Percentiles rank a stretch among this genome's conserved stretches.
phyloP scores from a whole-genome alignment of 2,329 filamentous ascomycete genomes.

The Trichoderma sp. region DNA sequence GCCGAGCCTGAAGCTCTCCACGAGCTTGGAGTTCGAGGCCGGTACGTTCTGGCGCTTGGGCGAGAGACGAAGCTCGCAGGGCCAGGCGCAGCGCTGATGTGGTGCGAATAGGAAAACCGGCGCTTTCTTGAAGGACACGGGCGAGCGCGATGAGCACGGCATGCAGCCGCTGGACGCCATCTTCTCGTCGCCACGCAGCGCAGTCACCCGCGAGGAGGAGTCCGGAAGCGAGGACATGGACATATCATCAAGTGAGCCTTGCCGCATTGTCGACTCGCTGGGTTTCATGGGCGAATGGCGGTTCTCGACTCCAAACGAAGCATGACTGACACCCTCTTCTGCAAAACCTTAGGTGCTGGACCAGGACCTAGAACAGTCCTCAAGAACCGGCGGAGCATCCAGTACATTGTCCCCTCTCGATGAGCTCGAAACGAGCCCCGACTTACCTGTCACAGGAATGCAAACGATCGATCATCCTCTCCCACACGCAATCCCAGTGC shows the following conservation, averaged over 20 bases:
- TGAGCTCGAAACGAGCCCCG: constrained; percentile 57
- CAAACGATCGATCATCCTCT: constrained; percentile 47
- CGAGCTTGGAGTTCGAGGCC: constrained; percentile 37
- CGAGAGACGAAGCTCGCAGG: neutral
- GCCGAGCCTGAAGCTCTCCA: constrained; percentile 34
- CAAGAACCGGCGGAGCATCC: constrained; percentile 49
- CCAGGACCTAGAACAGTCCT: constrained; percentile 53
- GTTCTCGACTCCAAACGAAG: neutral
- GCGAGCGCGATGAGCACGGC: constrained; percentile 83
- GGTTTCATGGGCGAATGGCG: neutral
- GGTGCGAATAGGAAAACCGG: constrained; percentile 73
- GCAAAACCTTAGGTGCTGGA: constrained; percentile 42
- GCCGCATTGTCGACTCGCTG: neutral
- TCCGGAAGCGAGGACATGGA: constrained; percentile 51
- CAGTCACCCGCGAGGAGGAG: constrained; percentile 40
- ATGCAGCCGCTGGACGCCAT: constrained; percentile 83
- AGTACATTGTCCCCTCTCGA: constrained; percentile 48
- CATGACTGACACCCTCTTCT: neutral
- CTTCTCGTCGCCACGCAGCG: constrained; percentile 74
- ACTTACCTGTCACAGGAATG: constrained; percentile 29
- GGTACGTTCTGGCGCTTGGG: constrained; percentile 31
- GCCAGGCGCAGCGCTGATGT: constrained; percentile 13
- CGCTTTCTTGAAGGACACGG: constrained; percentile 72
- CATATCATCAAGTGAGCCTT: constrained; percentile 46
- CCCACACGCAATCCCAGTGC: constrained; percentile 40